Evolutionary conservation across 306 rosid genomes (phyloP), one percentile per base, ranked within the genome.

Genomic region (Castanea sativa): DNA sequence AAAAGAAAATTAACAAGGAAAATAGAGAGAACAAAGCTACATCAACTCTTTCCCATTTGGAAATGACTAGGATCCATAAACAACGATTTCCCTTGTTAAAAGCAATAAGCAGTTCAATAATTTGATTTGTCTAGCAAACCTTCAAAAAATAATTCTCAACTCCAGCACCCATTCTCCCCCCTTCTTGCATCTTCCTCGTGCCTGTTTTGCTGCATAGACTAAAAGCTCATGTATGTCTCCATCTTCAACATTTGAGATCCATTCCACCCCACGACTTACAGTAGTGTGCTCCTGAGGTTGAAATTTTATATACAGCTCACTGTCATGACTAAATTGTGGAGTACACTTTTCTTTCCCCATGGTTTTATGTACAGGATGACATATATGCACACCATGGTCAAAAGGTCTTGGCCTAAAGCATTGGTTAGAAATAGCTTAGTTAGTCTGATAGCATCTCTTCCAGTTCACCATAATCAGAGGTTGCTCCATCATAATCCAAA

Each of bases 391-490:
- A 7, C 27, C 35, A 55, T 59, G 32, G 65, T 59, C 29, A 71
- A 61, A 20, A 56, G 65, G 49, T 57, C 51, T 76, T 84, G 73
- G 61, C 41, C 3, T 67, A 71, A 53, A 60, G 77, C 73, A 76
- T 59, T 76, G 63, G 43, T 52, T 63, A 61, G 52, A 69, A 76
- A 79, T 64, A 35, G 81, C 81, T 76, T 32, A 70, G 79, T 86
- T 87, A 96, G 83, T 96, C 99, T 19, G 99, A 93, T 13, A 96
- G 85, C 83, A 93, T 71, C 90, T 93, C 99, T 79, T 96, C 99
- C 82, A 93, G 81, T 80, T 93, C 99, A 33, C 93, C 89, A 55
- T 93, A 94, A 69, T 93, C 98, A 8, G 90, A 81, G 89, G 83
- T 85, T 74, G 84, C 58, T 43, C 78, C 64, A 21, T 96, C 99